phyloP scores from a whole-genome alignment of 1,284 basidiomycete species.

The Cryptococcus floricola region DNA sequence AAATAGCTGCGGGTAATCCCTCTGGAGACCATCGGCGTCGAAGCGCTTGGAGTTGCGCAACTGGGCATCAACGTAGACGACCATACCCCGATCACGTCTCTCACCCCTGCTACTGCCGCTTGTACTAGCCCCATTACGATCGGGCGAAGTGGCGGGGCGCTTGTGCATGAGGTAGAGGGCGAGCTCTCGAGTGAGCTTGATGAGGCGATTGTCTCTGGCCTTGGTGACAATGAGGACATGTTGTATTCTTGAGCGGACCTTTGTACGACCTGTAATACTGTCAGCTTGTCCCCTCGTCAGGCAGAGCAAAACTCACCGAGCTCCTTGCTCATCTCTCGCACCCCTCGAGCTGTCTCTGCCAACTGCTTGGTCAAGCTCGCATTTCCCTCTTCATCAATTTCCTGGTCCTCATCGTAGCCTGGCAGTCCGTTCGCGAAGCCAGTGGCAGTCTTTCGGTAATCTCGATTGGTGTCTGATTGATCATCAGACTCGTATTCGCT shows the following conservation, averaged over 20 bases:
- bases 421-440: neutral
- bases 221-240: conserved; percentile 96
- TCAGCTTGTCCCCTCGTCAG: neutral
- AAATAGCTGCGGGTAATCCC: conserved; percentile 85
- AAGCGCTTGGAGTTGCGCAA: conserved; percentile 88
- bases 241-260: conserved; percentile 86
- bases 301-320: conserved; percentile 62
- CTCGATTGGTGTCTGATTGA: conserved; percentile 7
- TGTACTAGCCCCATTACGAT: conserved; percentile 1
- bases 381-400: conserved; percentile 57
- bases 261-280: conserved; percentile 67
- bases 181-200: conserved; percentile 88
- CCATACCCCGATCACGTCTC: conserved; percentile 26
- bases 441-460: too few relatives aligned
- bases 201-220: conserved; percentile 93
- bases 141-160: conserved; percentile 43
- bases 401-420: conserved; percentile 12
- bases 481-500: conserved; percentile 39
- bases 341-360: conserved; percentile 93
- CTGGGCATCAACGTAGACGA: conserved; percentile 85
- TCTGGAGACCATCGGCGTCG: conserved; percentile 81
- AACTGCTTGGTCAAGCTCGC: conserved; percentile 81
- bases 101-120: neutral
- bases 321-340: conserved; percentile 98
- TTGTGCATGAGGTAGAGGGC: conserved; percentile 90